phyloP scores from a whole-genome alignment of 2,329 filamentous ascomycete genomes.

The Chaetomiaceae sp. region DNA sequence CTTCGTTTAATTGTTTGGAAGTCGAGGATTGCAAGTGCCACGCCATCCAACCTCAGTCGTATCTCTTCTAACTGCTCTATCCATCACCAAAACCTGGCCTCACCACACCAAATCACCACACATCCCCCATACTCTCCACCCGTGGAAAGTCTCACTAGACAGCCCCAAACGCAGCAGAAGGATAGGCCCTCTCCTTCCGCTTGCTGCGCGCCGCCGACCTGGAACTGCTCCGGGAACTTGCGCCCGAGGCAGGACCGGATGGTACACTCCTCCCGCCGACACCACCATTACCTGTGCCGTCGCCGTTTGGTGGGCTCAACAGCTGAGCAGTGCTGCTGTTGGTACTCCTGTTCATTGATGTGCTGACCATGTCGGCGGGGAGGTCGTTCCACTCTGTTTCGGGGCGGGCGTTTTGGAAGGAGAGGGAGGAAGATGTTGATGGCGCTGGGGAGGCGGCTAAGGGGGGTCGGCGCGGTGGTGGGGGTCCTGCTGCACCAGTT shows the following conservation, averaged over 20 bases:
- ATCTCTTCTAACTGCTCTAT: too few relatives aligned
- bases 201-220: conserved; percentile 44
- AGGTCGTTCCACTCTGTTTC: conserved; percentile 64
- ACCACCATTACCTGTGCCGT: not conserved
- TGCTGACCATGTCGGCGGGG: conserved; percentile 52
- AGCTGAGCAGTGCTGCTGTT: not conserved
- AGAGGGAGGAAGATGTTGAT: conserved; percentile 32
- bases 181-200: conserved; percentile 59
- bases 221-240: conserved; percentile 55
- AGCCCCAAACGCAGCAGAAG: conserved; percentile 55
- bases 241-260: conserved; percentile 35
- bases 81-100: not conserved
- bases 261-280: not conserved
- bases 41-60: too few relatives aligned
- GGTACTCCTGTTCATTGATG: not conserved
- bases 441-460: conserved; percentile 10
- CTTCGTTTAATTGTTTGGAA: too few relatives aligned
- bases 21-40: too few relatives aligned
- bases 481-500: conserved; percentile 4
- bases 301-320: not conserved
- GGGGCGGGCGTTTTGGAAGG: conserved; percentile 56
- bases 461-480: conserved; percentile 6
- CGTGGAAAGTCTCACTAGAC: not conserved
- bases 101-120: too few relatives aligned
- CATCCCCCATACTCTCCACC: not conserved